Evolutionary conservation across 805 yeast species (phyloP), one percentile per base, ranked within the genome.

Genomic region (Ogataea ramenticola): DNA sequence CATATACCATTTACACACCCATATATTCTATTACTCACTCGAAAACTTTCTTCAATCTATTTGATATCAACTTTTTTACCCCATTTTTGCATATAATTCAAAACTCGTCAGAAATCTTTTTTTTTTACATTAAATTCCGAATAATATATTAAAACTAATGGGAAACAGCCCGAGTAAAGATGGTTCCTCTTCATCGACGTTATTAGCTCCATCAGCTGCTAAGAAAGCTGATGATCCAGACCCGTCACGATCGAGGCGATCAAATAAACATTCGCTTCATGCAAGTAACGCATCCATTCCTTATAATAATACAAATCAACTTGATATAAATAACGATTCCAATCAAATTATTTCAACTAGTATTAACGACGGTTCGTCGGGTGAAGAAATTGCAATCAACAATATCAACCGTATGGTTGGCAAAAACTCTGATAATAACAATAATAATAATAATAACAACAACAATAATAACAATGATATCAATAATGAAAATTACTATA

Each of bases 141-240:
- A 16, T 34, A 19, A 6, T 11, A 30, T 15, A 15, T 19, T 16
- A 36, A 16, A 19, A 7, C 44, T 41, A 37, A 61, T 61, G 66
- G 66, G 66, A 52, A 66, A 65, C 58, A 60, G 68, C 46, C 69
- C 69, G 53, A 64, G 68, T 47, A 62, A 58, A 54, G 61, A 64
- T 65, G 70, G 59, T 44, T 44, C 61, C 53, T 51, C 53, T 48
- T 24, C 27, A 24, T 51, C 54, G 46, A 44, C 62, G 40, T 54
- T 64, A 42, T 71, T 70, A 51, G 69, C 56, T 46, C 54, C 52
- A 41, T 39, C 60, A 37, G 46, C 54, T n/a, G 41, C 55, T 42
- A 49, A 53, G 31, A 30, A 54, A 41, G 52, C 51, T 38, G 68
- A 64, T 39, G 63, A 58, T 35, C 61, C 62, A 38, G 67, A 58